Conservation (phyloP, 2,329 filamentous ascomycete species). For the Arthroderma uncinatum region DNA sequence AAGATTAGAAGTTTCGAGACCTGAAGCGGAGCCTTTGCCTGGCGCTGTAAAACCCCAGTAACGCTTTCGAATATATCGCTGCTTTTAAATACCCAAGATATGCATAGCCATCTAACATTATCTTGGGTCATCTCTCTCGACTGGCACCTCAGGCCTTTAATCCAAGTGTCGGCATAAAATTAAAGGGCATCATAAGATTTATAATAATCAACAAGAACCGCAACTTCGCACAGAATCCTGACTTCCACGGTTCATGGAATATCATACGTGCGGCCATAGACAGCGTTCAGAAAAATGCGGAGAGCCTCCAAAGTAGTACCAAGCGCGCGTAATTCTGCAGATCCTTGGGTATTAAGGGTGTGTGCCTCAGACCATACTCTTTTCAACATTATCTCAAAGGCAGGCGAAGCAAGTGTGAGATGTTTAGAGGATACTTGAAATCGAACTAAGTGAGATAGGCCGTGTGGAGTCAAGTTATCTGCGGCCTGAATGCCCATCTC, state of each 20-base stretch:
- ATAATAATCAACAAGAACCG: constrained; percentile 17
- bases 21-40: not conserved
- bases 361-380: constrained; percentile 5
- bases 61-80: not conserved
- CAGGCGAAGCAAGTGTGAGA: constrained; percentile 5
- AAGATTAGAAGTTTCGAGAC: not conserved
- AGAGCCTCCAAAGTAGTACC: not conserved
- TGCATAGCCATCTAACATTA: not conserved
- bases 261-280: not conserved
- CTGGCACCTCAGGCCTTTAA: not conserved
- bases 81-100: not conserved
- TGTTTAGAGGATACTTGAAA: constrained; percentile 5
- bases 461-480: too few relatives aligned
- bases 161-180: constrained; percentile 15
- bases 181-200: constrained; percentile 15
- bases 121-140: not conserved
- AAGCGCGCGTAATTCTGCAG: not conserved
- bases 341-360: not conserved
- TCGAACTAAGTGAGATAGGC: not conserved
- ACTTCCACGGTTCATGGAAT: not conserved
- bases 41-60: not conserved
- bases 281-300: not conserved
- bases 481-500: too few relatives aligned
- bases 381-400: constrained; percentile 7
- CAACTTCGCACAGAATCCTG: constrained; percentile 12